Percentiles rank a stretch among this genome's conserved stretches.
These are phyloP conservation scores for Exophiala sp. DNA, from an alignment of 2,329 filamentous ascomycete genomes.

Conservation along the genomic window DNA sequence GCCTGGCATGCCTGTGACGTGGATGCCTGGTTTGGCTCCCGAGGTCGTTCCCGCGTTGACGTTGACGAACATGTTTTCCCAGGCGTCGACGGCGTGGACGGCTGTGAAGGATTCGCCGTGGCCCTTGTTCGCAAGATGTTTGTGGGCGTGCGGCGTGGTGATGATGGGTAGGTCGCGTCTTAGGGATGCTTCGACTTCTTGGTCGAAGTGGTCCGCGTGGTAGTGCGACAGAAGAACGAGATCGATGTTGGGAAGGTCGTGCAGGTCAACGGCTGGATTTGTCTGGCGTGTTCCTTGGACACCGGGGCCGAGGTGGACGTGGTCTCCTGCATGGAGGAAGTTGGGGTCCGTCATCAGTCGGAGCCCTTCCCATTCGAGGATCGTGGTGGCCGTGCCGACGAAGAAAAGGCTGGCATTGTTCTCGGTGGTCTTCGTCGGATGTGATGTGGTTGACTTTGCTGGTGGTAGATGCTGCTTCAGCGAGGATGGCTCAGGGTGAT, in stretches of 20 bases:
- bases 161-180: conserved; percentile 58
- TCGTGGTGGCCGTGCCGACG: conserved; percentile 40
- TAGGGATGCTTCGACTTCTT: conserved; percentile 50
- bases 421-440: conserved; percentile 28
- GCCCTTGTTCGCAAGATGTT: conserved; percentile 44
- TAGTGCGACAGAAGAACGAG: conserved; percentile 62
- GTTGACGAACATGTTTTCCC: conserved; percentile 50
- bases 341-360: conserved; percentile 52
- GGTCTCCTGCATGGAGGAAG: conserved; percentile 63
- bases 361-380: conserved; percentile 41
- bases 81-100: conserved; percentile 56
- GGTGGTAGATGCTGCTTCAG: conserved; percentile 38
- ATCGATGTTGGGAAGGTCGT: conserved; percentile 59
- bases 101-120: conserved; percentile 51
- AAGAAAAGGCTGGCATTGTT: conserved; percentile 40
- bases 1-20: conserved; percentile 61
- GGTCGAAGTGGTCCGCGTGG: conserved; percentile 59
- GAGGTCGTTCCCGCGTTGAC: conserved; percentile 27
- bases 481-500: conserved; percentile 29
- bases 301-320: conserved; percentile 64
- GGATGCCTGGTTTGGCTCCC: conserved; percentile 43
- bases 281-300: conserved; percentile 54
- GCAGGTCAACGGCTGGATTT: conserved; percentile 59
- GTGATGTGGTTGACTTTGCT: conserved; percentile 44
- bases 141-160: conserved; percentile 60